phyloP scores from a whole-genome alignment of 768 basidiomycete species.

The Mycena floridula region DNA sequence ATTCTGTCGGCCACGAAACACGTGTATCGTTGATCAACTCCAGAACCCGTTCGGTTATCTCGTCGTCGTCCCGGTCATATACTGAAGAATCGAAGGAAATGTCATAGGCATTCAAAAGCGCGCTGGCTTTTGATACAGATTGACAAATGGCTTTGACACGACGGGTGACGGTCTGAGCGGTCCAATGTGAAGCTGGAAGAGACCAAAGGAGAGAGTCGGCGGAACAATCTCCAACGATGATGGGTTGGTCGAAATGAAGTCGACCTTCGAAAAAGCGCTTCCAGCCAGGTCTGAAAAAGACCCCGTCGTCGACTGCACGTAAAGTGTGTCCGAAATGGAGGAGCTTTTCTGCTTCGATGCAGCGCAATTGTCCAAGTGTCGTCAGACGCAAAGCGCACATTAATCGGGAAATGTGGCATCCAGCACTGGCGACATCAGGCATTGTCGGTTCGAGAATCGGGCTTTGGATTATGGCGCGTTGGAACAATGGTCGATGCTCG shows the following conservation, averaged over 20 bases:
- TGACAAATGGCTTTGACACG: conserved; percentile 73
- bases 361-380: conserved; percentile 57
- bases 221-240: conserved; percentile 71
- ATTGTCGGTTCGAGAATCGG: conserved; percentile 56
- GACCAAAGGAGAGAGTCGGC: conserved; percentile 64
- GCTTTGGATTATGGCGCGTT: conserved; percentile 73
- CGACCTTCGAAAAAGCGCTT: conserved; percentile 32
- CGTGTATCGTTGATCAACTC: conserved; percentile 73
- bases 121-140: conserved; percentile 54
- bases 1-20: conserved; percentile 73
- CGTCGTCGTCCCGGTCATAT: conserved; percentile 50
- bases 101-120: conserved; percentile 65
- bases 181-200: conserved; percentile 55
- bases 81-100: conserved; percentile 53
- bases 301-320: conserved; percentile 61
- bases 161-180: conserved; percentile 51
- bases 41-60: conserved; percentile 61
- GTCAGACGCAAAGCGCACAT: conserved; percentile 50
- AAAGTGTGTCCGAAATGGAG: conserved; percentile 42
- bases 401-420: conserved; percentile 61
- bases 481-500: conserved; percentile 53
- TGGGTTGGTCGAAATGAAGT: conserved; percentile 43
- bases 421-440: conserved; percentile 53
- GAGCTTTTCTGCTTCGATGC: conserved; percentile 52
- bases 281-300: conserved; percentile 63